Percentiles rank a stretch among this genome's conserved stretches.
phyloP scores from a whole-genome alignment of 2,329 filamentous ascomycete species.

The Diaporthe capsici region DNA sequence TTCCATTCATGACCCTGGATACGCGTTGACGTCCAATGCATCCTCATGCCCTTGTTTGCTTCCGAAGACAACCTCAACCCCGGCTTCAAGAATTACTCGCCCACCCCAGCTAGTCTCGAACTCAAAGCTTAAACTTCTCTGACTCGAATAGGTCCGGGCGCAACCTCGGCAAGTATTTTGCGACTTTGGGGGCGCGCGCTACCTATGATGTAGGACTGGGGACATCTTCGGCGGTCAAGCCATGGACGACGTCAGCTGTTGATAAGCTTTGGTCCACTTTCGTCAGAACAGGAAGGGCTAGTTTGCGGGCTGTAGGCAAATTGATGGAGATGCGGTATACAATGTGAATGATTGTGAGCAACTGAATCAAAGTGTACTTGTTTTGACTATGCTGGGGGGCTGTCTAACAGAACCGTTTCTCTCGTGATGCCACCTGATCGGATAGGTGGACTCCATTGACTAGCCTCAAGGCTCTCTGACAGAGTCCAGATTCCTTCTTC shows the following conservation, averaged over 20 bases:
- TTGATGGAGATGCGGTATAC: background rate
- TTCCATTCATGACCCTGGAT: background rate
- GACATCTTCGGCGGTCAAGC: background rate
- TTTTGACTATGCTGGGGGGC: background rate
- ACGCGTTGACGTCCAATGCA: background rate
- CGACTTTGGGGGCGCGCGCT: background rate
- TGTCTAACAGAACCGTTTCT: background rate
- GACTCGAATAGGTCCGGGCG: background rate
- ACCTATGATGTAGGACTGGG: background rate
- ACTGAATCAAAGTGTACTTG: background rate
- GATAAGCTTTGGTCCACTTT: background rate
- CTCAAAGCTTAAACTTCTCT: background rate
- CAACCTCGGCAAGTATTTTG: background rate
- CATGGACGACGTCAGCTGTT: background rate
- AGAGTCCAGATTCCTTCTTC: background rate
- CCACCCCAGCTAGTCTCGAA: background rate
- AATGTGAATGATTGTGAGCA: background rate
- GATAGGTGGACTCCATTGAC: background rate
- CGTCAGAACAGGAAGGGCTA: background rate
- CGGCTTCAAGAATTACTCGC: background rate
- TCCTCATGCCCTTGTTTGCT: background rate
- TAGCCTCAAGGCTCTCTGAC: background rate
- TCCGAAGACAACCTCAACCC: background rate
- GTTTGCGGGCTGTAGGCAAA: rapidly evolving
- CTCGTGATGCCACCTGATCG: background rate